Evolutionary conservation across 805 yeast genomes (phyloP).

Genomic region (Kluyveromyces dobzhanskii): DNA sequence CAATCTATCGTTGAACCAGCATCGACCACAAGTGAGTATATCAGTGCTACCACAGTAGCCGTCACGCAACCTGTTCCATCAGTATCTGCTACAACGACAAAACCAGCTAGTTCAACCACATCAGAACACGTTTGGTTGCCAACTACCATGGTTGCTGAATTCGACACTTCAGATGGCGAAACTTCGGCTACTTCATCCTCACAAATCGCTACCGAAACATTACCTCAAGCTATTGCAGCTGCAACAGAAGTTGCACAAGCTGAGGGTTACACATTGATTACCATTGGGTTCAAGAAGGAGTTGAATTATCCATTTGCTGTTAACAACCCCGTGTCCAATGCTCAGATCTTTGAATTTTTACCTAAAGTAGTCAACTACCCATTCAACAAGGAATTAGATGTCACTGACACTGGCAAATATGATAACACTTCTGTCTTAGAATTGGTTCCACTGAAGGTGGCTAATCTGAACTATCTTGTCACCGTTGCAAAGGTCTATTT

Average conservation of each 20-base stretch:
- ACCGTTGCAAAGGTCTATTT: constrained; percentile 86
- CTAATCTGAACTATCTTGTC: constrained; percentile 53
- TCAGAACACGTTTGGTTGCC: constrained; percentile 52
- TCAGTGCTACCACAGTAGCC: background rate
- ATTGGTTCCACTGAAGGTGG: constrained; percentile 66
- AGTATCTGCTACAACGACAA: constrained; percentile 6
- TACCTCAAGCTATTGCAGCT: constrained; percentile 34
- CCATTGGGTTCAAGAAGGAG: constrained; percentile 50
- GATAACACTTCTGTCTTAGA: constrained; percentile 55
- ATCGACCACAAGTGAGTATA: background rate
- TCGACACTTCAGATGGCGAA: constrained; percentile 14
- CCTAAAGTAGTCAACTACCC: constrained; percentile 68
- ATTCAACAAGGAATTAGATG: constrained; percentile 30
- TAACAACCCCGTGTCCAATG: constrained; percentile 77
- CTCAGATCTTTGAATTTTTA: constrained; percentile 56
- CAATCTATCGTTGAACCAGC: background rate
- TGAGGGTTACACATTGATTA: constrained; percentile 19
- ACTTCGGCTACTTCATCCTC: constrained; percentile 40
- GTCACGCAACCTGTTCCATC: background rate
- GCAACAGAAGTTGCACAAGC: constrained; percentile 30
- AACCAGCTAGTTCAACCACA: constrained; percentile 22
- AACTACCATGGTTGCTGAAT: constrained; percentile 66
- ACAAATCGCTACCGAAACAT: constrained; percentile 32
- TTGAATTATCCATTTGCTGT: constrained; percentile 84
- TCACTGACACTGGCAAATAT: constrained; percentile 17